Evolutionary conservation across 208 protist genomes (phyloP).

Genomic region (Entamoeba invadens): DNA sequence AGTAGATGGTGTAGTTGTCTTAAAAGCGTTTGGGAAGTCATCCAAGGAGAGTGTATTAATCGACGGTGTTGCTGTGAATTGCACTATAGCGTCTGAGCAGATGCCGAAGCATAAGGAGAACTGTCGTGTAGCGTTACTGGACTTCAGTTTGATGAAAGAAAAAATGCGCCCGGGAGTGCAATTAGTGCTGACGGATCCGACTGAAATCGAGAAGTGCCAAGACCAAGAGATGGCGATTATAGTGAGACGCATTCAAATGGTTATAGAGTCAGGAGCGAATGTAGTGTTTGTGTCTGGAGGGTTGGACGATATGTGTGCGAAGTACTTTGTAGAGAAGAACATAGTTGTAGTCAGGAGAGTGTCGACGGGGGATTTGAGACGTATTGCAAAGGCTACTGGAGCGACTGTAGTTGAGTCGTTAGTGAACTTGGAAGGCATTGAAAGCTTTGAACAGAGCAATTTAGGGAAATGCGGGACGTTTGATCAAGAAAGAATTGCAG

Average conservation of each 20-base stretch:
- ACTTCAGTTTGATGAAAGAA: slow-evolving; percentile 86
- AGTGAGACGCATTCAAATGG: slow-evolving; percentile 81
- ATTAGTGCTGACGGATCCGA: slow-evolving; percentile 83
- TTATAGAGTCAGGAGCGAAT: slow-evolving; percentile 87
- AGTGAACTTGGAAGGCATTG: slow-evolving; percentile 82
- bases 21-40: slow-evolving; percentile 87
- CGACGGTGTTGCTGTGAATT: slow-evolving; percentile 66
- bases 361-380: slow-evolving; percentile 55
- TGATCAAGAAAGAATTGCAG: slow-evolving; percentile 69
- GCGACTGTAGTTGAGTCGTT: slow-evolving; percentile 72
- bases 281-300: slow-evolving; percentile 93
- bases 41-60: slow-evolving; percentile 60
- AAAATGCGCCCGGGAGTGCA: slow-evolving; percentile 87
- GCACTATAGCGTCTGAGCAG: slow-evolving; percentile 61
- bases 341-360: slow-evolving; percentile 81
- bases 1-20: slow-evolving; percentile 82
- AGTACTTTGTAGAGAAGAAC: slow-evolving; percentile 89
- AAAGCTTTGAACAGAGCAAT: slow-evolving; percentile 71
- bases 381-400: slow-evolving; percentile 82
- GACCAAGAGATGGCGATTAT: slow-evolving; percentile 82
- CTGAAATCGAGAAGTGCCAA: slow-evolving; percentile 80
- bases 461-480: slow-evolving; percentile 80
- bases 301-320: slow-evolving; percentile 79
- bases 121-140: slow-evolving; percentile 91
- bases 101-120: slow-evolving; percentile 81